phyloP scores from a whole-genome alignment of 2,329 filamentous ascomycete species.

The Pseudocercospora cruenta region DNA sequence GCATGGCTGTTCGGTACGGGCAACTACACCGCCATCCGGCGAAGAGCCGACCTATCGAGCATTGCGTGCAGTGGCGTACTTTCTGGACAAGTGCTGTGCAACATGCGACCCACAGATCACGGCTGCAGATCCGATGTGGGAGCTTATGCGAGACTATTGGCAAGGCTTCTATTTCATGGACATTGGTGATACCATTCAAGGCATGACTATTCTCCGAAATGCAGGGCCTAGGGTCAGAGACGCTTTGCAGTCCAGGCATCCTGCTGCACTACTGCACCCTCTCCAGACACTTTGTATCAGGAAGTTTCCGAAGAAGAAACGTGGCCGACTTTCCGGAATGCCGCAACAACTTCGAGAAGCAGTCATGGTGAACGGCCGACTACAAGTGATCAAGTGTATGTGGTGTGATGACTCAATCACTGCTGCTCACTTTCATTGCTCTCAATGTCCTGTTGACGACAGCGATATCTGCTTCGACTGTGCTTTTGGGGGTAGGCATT shows the following conservation, averaged over 20 bases:
- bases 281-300: not conserved
- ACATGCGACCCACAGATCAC: not conserved
- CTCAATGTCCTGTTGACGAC: not conserved
- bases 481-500: not conserved
- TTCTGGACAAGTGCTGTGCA: not conserved
- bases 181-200: constrained; percentile 1
- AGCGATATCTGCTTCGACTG: constrained; percentile 3
- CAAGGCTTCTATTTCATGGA: constrained; percentile 6
- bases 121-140: not conserved
- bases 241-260: not conserved
- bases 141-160: constrained; percentile 3
- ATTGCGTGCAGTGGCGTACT: not conserved
- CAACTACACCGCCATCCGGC: not conserved
- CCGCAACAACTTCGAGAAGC: not conserved
- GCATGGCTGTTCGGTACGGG: not conserved
- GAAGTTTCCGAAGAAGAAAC: not conserved
- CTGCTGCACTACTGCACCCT: constrained; percentile 1
- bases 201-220: not conserved
- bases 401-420: constrained; percentile 2
- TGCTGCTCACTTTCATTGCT: not conserved
- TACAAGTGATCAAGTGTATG: constrained; percentile 1
- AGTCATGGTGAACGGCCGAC: not conserved
- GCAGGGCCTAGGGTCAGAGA: not conserved
- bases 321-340: not conserved
- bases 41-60: not conserved